Conservation (phyloP, 2,329 filamentous ascomycete species). For the Scedosporium apiospermum region DNA sequence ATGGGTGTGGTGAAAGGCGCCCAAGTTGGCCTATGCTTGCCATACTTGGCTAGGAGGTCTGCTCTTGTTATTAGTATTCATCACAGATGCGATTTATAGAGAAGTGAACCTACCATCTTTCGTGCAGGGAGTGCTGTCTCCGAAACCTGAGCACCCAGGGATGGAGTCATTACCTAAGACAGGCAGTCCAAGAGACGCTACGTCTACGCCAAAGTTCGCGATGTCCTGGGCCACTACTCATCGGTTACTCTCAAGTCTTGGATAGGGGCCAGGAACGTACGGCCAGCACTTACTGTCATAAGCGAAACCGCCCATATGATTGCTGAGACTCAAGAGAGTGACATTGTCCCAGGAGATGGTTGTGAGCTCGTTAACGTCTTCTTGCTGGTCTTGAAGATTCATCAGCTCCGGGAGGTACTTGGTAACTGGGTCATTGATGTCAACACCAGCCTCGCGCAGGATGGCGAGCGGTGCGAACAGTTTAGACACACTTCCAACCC, state of each 20-base stretch:
- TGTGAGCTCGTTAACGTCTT: conserved; percentile 17
- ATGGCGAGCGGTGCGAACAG: conserved; percentile 22
- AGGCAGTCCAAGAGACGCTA: background rate
- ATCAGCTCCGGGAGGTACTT: conserved; percentile 32
- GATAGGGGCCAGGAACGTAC: background rate
- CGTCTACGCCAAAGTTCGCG: background rate
- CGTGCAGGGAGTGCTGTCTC: background rate
- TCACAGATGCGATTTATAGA: conserved; percentile 1
- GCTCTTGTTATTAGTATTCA: conserved; percentile 13
- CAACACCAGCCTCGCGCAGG: conserved; percentile 18
- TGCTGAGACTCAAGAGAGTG: conserved; percentile 27
- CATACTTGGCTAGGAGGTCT: conserved; percentile 17
- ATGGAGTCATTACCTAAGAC: background rate
- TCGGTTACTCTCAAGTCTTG: no score
- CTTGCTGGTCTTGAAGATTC: conserved; percentile 13
- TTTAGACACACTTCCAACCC: conserved; percentile 25
- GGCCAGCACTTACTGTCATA: conserved; percentile 5
- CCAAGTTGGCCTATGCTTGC: conserved; percentile 23
- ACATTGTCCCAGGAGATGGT: conserved; percentile 20
- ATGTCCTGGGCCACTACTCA: background rate
- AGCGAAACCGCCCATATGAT: conserved; percentile 15
- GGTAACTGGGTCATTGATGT: conserved; percentile 31
- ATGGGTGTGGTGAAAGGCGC: conserved; percentile 31
- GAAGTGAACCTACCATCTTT: background rate
- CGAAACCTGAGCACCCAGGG: background rate